These are phyloP conservation scores for Trametes coccinea DNA, from an alignment of 768 basidiomycete species.

Conservation along the genomic window DNA sequence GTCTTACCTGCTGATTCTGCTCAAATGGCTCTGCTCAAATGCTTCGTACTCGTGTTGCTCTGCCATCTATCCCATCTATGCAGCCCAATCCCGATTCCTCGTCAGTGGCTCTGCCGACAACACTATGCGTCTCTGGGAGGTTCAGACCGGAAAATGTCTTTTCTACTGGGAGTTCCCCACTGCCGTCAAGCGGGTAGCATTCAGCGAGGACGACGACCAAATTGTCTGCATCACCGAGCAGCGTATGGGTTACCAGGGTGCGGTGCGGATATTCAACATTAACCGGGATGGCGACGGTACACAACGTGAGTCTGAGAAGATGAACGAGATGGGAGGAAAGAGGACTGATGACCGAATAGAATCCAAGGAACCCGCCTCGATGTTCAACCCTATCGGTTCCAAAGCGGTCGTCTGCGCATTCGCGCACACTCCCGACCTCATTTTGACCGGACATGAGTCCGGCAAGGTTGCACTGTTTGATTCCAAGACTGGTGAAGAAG, in stretches of 20 bases:
- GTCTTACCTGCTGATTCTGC: not conserved
- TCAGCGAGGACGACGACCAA: slow-evolving; percentile 80
- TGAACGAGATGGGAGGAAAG: no score
- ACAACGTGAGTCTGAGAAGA: slow-evolving; percentile 57
- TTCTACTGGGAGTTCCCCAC: slow-evolving; percentile 98
- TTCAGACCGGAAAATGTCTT: slow-evolving; percentile 87
- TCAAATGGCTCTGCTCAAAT: not conserved
- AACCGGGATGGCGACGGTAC: slow-evolving; percentile 81
- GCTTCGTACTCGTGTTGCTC: not conserved
- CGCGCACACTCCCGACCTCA: slow-evolving; percentile 69
- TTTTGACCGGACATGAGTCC: slow-evolving; percentile 95
- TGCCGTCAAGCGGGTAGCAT: slow-evolving; percentile 93
- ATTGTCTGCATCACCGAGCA: slow-evolving; percentile 96
- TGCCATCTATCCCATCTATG: not conserved
- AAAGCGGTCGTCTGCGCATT: slow-evolving; percentile 98
- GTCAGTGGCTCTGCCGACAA: slow-evolving; percentile 96
- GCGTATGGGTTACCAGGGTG: slow-evolving; percentile 90
- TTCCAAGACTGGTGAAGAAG: slow-evolving; percentile 81
- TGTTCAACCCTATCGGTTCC: slow-evolving; percentile 88
- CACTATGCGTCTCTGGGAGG: slow-evolving; percentile 85
- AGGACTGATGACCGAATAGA: slow-evolving; percentile 45
- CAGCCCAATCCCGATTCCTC: slow-evolving; percentile 83
- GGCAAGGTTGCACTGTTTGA: slow-evolving; percentile 95
- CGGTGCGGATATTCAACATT: slow-evolving; percentile 87
- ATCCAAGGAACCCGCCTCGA: slow-evolving; percentile 66